phyloP scores from a whole-genome alignment of 140 eudicot species.

The Oenanthe javanica region DNA sequence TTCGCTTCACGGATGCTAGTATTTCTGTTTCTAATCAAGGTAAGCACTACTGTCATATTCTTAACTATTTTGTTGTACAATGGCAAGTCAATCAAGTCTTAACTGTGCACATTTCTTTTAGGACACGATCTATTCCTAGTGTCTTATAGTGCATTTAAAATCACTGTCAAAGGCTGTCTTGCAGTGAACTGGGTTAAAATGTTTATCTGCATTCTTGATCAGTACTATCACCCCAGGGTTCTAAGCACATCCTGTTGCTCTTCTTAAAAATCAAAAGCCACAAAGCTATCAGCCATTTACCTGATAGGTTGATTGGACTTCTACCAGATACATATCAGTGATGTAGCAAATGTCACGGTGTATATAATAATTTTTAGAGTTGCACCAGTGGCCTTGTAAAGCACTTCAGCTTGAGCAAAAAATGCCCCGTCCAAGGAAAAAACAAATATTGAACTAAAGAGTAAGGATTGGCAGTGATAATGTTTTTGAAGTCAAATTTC shows the following conservation, averaged over 20 bases:
- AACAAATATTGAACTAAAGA: background rate
- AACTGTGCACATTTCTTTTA: background rate
- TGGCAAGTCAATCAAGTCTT: background rate
- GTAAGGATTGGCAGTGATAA: background rate
- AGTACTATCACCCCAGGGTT: background rate
- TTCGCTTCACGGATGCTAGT: slow-evolving; percentile 88
- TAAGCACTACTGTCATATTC: slow-evolving; percentile 22
- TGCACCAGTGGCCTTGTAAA: background rate
- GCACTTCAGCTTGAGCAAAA: background rate
- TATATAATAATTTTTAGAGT: background rate
- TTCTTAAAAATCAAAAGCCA: background rate
- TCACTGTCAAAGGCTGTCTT: background rate
- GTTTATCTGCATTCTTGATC: background rate
- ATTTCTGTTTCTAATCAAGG: slow-evolving; percentile 66
- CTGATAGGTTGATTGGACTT: slow-evolving; percentile 3
- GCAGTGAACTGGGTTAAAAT: background rate
- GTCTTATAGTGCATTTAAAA: background rate
- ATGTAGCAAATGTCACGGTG: background rate
- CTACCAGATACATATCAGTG: background rate
- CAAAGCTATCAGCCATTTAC: background rate
- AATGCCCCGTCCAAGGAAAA: background rate
- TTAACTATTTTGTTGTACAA: background rate
- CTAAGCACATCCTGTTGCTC: background rate
- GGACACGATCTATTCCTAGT: background rate
- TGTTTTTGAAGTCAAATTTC: background rate